Percentiles rank a stretch among this genome's conserved stretches.
These are phyloP conservation scores for Volutella citrinella DNA, from an alignment of 2,329 filamentous ascomycete genomes.

Conservation along the genomic window DNA sequence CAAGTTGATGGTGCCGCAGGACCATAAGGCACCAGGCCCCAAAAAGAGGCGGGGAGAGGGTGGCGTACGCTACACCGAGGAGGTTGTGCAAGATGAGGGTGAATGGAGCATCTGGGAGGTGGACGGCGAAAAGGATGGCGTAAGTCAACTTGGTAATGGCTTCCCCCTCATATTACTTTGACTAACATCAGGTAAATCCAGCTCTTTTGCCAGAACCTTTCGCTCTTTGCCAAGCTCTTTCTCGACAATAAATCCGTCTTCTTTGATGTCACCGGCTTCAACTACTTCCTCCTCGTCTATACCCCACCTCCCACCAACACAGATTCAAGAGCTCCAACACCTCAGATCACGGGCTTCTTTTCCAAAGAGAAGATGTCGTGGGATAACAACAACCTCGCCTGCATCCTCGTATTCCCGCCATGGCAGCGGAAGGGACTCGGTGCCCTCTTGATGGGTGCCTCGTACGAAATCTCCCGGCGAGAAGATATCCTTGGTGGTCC, in stretches of 20 bases:
- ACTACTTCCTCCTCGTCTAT: conserved; percentile 89
- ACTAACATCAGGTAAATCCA: too few species aligned
- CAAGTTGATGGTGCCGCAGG: conserved; percentile 36
- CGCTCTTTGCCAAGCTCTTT: conserved; percentile 94
- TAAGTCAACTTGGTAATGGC: too few species aligned
- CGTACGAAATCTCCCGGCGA: conserved; percentile 83
- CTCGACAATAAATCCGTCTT: conserved; percentile 98
- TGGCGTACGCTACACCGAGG: conserved; percentile 37
- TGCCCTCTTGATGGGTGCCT: conserved; percentile 84
- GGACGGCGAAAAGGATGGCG: conserved; percentile 80
- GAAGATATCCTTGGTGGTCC: conserved; percentile 86
- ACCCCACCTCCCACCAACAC: conserved; percentile 41
- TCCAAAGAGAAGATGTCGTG: conserved; percentile 98
- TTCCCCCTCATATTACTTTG: too few species aligned
- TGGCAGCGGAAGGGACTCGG: conserved; percentile 92
- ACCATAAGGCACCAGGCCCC: conserved; percentile 28
- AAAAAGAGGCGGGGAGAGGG: conserved; percentile 38
- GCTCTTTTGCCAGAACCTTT: conserved; percentile 93
- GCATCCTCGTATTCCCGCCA: conserved; percentile 92
- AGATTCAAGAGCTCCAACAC: conserved; percentile 30
- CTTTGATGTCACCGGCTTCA: conserved; percentile 91
- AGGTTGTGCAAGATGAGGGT: conserved; percentile 55
- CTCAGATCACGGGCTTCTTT: conserved; percentile 84
- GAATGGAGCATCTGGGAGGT: conserved; percentile 89
- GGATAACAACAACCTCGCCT: conserved; percentile 97